Evolutionary conservation across 2,329 filamentous ascomycete genomes (phyloP), one percentile per base, ranked within the genome.

Genomic region (Penicillium oxalicum): DNA sequence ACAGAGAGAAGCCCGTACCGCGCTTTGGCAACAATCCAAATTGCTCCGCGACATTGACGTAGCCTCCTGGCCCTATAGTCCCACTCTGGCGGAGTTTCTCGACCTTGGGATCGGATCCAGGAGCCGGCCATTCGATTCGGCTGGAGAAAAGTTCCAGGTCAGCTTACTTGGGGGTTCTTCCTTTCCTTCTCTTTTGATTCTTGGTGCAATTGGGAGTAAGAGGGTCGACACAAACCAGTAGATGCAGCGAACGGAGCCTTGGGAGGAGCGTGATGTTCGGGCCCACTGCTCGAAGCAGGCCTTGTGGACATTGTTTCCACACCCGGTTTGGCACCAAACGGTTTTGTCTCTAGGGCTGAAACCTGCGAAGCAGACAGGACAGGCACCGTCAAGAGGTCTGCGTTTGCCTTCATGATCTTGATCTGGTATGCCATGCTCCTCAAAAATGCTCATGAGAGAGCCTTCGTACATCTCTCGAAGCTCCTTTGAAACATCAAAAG

Each of bases 281-380:
- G 66, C 68, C 80, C 80, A 83, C 51, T 75, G 70, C 47, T 76
- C 63, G 61, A 83, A 82, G 55, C 80, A 83, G 1, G 63, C 58
- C 50, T 75, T 74, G 61, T 83, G 80, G n/a, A 83, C 67, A 56
- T 83, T 83, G 63, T 84, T 82, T 13, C 81, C 81, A 55, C 82
- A 85, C 2, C 76, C 71, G 0, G 75, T 74, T 58, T 77, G 77
- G 65, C 82, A 84, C 73, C 79, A 84, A 8, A 80, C 65, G 5
- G 76, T 72, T 4, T 75, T 68, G 9, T 70, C 70, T 3, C 61
- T 61, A 1, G 72, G 61, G 26, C 76, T 70, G 45, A 81, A 74
- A 44, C 79, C 76, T 67, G 75, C 77, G 60, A 78, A 80, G 63
- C 82, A 84, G 53, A 84, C 80, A 0, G 80, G 79, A 57, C 82